Conservation (phyloP, 176 grass and related monocot genomes). For the Musa troglodytarum region DNA sequence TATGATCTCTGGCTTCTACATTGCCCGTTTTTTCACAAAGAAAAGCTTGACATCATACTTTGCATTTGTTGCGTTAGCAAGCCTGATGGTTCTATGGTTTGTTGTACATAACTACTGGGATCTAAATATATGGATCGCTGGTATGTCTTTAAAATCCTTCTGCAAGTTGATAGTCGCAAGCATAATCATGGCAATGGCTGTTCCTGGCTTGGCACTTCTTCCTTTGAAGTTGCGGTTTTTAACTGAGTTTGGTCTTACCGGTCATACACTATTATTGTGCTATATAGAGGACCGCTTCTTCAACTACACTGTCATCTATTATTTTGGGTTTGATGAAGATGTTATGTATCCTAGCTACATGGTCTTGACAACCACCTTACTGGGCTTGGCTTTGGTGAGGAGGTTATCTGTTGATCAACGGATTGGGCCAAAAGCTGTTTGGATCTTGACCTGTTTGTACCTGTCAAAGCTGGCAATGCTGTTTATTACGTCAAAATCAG, state of each 20-base stretch:
- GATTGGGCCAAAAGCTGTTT: constrained; percentile 76
- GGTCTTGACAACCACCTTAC: constrained; percentile 75
- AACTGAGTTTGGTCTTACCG: constrained; percentile 72
- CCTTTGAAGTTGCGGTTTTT: constrained; percentile 68
- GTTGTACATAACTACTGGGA: constrained; percentile 96
- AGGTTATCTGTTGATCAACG: constrained; percentile 71
- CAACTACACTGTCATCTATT: constrained; percentile 80
- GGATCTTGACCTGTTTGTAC: constrained; percentile 91
- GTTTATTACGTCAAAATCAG: constrained; percentile 86
- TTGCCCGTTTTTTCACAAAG: constrained; percentile 84
- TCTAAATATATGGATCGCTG: constrained; percentile 97
- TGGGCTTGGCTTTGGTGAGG: constrained; percentile 72
- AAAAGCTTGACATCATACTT: constrained; percentile 99
- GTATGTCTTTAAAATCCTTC: constrained; percentile 89
- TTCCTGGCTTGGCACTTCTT: constrained; percentile 84
- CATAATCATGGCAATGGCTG: constrained; percentile 73
- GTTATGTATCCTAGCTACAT: constrained; percentile 94
- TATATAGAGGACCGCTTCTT: constrained; percentile 91
- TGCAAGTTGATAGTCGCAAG: constrained; percentile 77
- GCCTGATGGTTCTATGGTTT: constrained; percentile 98
- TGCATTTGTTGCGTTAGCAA: constrained; percentile 78
- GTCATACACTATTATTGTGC: constrained; percentile 79
- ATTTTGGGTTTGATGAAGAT: constrained; percentile 91
- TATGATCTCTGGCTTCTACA: constrained; percentile 84
- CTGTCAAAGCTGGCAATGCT: constrained; percentile 86